These are phyloP conservation scores for Bryoerythrophyllum caledonicum DNA, from an alignment of 225 moss, liverwort and hornwort species.

Conservation along the genomic window DNA sequence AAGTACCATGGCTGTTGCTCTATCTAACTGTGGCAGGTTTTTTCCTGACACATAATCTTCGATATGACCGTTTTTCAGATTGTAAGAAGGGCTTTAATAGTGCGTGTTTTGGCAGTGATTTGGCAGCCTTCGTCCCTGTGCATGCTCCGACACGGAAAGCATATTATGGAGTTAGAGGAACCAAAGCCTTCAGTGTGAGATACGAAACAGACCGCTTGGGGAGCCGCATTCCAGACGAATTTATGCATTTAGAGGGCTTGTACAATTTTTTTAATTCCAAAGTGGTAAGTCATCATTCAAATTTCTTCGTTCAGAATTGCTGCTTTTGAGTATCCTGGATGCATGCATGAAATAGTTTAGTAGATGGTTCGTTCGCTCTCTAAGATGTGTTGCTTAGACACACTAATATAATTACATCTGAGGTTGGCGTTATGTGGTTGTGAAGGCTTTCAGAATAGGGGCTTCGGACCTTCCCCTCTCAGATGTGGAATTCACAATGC, in stretches of 20 bases:
- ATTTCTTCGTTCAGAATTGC: conserved; percentile 1
- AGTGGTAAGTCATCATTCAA: conserved; percentile 57
- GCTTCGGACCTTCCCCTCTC: conserved; percentile 51
- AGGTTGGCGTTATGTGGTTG: conserved; percentile 31
- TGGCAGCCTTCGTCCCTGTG: conserved; percentile 94
- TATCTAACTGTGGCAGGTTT: conserved; percentile 92
- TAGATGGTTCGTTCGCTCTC: conserved; percentile 2
- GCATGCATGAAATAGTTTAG: conserved; percentile 15
- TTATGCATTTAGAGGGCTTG: conserved; percentile 85
- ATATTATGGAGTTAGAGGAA: conserved; percentile 81
- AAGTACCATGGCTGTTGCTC: conserved; percentile 89
- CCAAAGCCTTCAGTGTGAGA: conserved; percentile 64
- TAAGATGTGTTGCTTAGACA: conserved; percentile 1
- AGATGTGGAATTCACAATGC: conserved; percentile 87
- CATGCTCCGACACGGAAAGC: conserved; percentile 86
- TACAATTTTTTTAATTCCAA: conserved; percentile 70
- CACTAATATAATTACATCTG: conserved; percentile 14
- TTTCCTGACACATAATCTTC: conserved; percentile 15
- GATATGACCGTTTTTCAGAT: not conserved
- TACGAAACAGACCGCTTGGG: conserved; percentile 88
- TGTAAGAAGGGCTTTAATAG: conserved; percentile 14
- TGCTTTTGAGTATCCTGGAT: conserved; percentile 19
- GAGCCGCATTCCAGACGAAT: conserved; percentile 70
- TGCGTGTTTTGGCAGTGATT: conserved; percentile 61
- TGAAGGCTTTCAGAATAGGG: conserved; percentile 75